Evolutionary conservation across 352 stramenopile genomes (phyloP), one percentile per base, ranked within the genome.

Genomic region (Pythium phragmiticola): DNA sequence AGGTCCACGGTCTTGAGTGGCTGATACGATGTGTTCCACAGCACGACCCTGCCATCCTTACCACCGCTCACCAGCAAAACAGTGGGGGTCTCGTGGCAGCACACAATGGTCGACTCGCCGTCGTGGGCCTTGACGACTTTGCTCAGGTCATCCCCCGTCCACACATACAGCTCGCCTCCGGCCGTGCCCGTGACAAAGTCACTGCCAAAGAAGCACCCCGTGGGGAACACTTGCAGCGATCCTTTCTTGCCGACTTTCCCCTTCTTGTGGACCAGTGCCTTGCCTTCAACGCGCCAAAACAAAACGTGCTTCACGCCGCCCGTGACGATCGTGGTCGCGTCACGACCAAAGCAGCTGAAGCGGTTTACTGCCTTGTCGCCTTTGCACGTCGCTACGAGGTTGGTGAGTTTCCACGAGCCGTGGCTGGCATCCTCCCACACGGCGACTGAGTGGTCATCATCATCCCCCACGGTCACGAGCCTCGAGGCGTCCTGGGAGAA

Each of bases 381-480:
- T 59, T 87, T 90, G 0, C 70, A 68, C 1, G 72, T 78, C 36
- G 76, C 78, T 7, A 77, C 54, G 1, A 84, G 58, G 43, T 77
- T 81, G 4, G 63, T 55, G 34, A 73, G 53, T 26, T 72, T 94
- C 86, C 86, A 94, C 9, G 78, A 80, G 7, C 82, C 80, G 54
- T 85, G 77, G 53, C 80, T 90, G 19, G 68, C 69, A 62, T 90
- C 80, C 41, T 78, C 73, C 80, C 88, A 96, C 9, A 96, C 63
- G 12, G 82, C 85, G 1, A 96, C 48, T 4, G 74, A 92, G 51
- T 95, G 88, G 55, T 96, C 84, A 50, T 92, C 85, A 39, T 96
- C 89, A 12, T 89, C 76, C 5, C 87, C 89, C 2, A 93, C 70
- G 9, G 75, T 90, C n/a, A 88, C 73, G 2, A 96, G 39, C 28